Evolutionary conservation across 768 basidiomycete genomes (phyloP).

Genomic region (Tephrocybe sp.): DNA sequence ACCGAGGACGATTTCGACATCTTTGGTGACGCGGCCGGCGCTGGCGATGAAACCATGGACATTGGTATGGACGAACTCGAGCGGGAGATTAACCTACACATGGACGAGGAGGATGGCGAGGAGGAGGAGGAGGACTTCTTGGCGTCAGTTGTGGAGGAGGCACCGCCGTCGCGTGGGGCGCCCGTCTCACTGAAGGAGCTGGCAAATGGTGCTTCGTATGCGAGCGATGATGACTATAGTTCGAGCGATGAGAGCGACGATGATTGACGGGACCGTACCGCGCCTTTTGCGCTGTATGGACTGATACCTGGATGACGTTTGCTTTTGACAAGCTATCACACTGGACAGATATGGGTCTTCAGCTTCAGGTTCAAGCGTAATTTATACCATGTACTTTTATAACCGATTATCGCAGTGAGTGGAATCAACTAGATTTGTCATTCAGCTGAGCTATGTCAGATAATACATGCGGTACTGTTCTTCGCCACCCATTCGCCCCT

Average conservation of each 20-base stretch:
- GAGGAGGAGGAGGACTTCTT: conserved; percentile 58
- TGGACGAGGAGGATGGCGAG: conserved; percentile 42
- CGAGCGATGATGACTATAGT: conserved; percentile 45
- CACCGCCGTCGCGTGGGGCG: conserved; percentile 8
- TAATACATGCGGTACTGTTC: too few relatives aligned
- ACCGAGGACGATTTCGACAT: conserved; percentile 27
- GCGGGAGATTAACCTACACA: conserved; percentile 32
- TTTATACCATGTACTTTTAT: conserved; percentile 7
- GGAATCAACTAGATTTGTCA: not conserved
- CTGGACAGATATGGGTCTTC: not conserved
- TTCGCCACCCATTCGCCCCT: too few relatives aligned
- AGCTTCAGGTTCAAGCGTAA: not conserved
- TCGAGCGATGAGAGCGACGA: conserved; percentile 57
- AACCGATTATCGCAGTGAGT: not conserved
- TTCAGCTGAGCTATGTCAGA: not conserved
- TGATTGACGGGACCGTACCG: conserved; percentile 24
- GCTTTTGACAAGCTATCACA: not conserved
- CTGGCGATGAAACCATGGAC: conserved; percentile 25
- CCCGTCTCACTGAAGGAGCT: conserved; percentile 18
- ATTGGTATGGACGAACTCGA: conserved; percentile 38
- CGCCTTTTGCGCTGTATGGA: not conserved
- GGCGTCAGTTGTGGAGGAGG: conserved; percentile 31
- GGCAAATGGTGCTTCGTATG: conserved; percentile 22
- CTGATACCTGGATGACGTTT: not conserved
- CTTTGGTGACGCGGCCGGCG: conserved; percentile 21